phyloP scores from a whole-genome alignment of 1,139 yeast genomes.

The Nadsonia starkeyi-henricii region DNA sequence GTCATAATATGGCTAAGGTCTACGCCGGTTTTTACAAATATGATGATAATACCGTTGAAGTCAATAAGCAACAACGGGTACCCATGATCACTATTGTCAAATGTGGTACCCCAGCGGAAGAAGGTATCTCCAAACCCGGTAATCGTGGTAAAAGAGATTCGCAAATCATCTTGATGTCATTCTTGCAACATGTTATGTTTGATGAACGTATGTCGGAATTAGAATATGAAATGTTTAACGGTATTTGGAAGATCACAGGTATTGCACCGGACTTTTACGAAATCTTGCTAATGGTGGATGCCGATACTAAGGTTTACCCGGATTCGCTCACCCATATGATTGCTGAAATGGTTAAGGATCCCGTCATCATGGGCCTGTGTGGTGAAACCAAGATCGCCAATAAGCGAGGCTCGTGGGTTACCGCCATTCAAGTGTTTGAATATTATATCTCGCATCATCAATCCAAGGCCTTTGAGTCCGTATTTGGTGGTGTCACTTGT shows the following conservation, averaged over 20 bases:
- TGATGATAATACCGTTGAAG: constrained; percentile 57
- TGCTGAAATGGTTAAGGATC: constrained; percentile 86
- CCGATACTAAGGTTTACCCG: constrained; percentile 86
- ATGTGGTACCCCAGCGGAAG: constrained; percentile 87
- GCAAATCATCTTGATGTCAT: constrained; percentile 85
- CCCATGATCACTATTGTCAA: constrained; percentile 76
- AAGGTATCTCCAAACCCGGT: constrained; percentile 74
- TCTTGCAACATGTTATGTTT: constrained; percentile 79
- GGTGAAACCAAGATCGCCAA: constrained; percentile 95
- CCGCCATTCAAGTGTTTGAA: constrained; percentile 91
- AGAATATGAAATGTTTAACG: constrained; percentile 66
- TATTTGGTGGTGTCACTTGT: constrained; percentile 94
- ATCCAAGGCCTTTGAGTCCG: constrained; percentile 90
- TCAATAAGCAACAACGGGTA: constrained; percentile 75
- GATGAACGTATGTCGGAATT: constrained; percentile 95
- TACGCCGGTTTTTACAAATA: constrained; percentile 76
- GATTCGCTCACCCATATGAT: constrained; percentile 87
- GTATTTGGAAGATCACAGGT: constrained; percentile 81
- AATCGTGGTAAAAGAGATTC: constrained; percentile 98
- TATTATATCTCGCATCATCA: constrained; percentile 94
- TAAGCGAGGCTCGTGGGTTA: constrained; percentile 78
- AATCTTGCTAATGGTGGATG: constrained; percentile 86
- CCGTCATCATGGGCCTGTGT: constrained; percentile 85
- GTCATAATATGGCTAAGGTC: constrained; percentile 97
- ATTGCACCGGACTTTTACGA: constrained; percentile 80